phyloP scores from a whole-genome alignment of 1,284 basidiomycete species.

The Bondarzewia mesenterica region DNA sequence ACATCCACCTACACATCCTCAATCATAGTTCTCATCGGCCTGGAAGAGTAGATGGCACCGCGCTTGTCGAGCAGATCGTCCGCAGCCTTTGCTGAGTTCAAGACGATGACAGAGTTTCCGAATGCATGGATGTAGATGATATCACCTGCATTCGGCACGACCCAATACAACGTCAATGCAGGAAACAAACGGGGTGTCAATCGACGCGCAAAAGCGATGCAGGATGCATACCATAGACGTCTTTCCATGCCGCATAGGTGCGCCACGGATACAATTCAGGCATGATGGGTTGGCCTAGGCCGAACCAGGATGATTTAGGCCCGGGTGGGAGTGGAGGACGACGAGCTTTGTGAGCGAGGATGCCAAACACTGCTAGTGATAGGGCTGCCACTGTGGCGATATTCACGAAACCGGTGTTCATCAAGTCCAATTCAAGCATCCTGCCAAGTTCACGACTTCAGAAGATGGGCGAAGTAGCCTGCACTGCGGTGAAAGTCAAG shows the following conservation, averaged over 20 bases:
- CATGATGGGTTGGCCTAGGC: background rate
- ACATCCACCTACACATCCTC: background rate
- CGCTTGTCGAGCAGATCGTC: conserved; percentile 1
- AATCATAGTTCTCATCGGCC: background rate
- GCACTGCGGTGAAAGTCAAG: no score
- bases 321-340: background rate
- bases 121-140: background rate
- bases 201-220: background rate
- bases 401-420: no score
- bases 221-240: background rate
- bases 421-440: no score
- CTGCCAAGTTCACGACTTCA: no score
- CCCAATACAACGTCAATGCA: background rate
- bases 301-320: background rate
- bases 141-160: background rate
- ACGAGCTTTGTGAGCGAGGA: background rate
- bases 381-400: no score
- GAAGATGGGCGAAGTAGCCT: no score
- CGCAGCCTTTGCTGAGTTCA: background rate
- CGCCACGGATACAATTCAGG: background rate
- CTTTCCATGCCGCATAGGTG: background rate
- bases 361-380: no score
- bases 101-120: background rate
- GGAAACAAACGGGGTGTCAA: no score
- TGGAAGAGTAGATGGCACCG: background rate